Conservation (phyloP, 2,329 filamentous ascomycete species). For the Aspergillus amoenus region DNA sequence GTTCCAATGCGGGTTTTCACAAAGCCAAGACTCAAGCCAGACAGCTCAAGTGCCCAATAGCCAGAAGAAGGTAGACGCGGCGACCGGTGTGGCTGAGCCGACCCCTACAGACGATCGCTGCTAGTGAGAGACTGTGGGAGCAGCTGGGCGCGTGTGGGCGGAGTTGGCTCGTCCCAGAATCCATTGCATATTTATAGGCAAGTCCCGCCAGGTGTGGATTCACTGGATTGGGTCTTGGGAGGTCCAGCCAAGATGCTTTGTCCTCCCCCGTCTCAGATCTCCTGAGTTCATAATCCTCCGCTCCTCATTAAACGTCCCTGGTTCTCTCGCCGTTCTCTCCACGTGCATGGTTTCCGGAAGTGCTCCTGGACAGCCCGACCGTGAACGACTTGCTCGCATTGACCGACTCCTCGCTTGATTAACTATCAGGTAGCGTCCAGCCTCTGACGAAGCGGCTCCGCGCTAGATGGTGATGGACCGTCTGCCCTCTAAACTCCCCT, state of each 20-base stretch:
- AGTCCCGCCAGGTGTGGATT: background rate
- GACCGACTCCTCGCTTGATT: no score
- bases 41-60: background rate
- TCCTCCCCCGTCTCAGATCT: background rate
- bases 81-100: background rate
- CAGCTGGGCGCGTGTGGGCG: background rate
- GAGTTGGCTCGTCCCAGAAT: background rate
- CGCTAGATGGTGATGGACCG: constrained; percentile 24
- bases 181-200: constrained; percentile 1
- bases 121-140: background rate
- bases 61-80: background rate
- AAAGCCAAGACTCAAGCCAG: background rate
- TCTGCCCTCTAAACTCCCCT: constrained; percentile 48
- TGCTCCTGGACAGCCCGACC: background rate
- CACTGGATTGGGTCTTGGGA: background rate
- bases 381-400: no score
- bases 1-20: no score
- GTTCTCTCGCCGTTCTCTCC: background rate
- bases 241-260: constrained; percentile 9
- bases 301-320: background rate
- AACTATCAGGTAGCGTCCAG: no score
- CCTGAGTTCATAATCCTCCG: background rate
- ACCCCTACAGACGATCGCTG: background rate
- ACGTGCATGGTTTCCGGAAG: constrained; percentile 5
- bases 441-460: background rate